phyloP scores from a whole-genome alignment of 768 basidiomycete species.

The Lanmaoa rubissima region DNA sequence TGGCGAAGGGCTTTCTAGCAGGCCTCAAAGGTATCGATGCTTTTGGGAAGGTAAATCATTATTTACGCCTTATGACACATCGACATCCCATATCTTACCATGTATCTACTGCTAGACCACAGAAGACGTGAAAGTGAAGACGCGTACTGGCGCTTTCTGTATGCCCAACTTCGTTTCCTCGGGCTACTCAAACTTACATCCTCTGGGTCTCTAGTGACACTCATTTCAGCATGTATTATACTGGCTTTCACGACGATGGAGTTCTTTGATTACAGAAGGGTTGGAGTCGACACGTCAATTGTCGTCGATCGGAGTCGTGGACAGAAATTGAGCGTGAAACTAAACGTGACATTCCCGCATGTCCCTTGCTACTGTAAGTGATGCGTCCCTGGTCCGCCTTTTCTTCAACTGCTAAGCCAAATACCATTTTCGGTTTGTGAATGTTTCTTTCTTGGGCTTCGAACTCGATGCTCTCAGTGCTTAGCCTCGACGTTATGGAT shows the following conservation, averaged over 20 bases:
- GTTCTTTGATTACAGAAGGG: constrained; percentile 90
- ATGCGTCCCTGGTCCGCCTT: too few relatives aligned
- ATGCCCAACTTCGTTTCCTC: constrained; percentile 32
- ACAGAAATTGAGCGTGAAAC: constrained; percentile 85
- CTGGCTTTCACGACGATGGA: constrained; percentile 89
- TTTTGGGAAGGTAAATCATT: constrained; percentile 86
- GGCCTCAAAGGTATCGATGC: constrained; percentile 92
- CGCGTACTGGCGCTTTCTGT: constrained; percentile 90
- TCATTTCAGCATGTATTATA: constrained; percentile 90
- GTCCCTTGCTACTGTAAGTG: constrained; percentile 95
- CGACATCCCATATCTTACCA: constrained; percentile 5
- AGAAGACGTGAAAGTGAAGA: constrained; percentile 99
- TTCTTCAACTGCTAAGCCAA: neutral
- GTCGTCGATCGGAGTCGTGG: constrained; percentile 94
- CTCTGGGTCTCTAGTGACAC: constrained; percentile 62
- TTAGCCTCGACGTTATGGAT: constrained; percentile 97
- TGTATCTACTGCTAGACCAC: constrained; percentile 63
- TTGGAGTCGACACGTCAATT: constrained; percentile 87
- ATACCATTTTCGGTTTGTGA: neutral
- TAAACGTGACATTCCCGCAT: constrained; percentile 94
- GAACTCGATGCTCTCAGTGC: constrained; percentile 50
- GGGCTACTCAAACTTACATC: constrained; percentile 5
- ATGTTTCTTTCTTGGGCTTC: neutral
- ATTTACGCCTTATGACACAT: constrained; percentile 5
- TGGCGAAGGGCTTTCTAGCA: constrained; percentile 77